Percentiles rank a stretch among this genome's conserved stretches.
These are phyloP conservation scores for Inonotus obliquus DNA, from an alignment of 1,284 basidiomycete genomes.

Conservation along the genomic window DNA sequence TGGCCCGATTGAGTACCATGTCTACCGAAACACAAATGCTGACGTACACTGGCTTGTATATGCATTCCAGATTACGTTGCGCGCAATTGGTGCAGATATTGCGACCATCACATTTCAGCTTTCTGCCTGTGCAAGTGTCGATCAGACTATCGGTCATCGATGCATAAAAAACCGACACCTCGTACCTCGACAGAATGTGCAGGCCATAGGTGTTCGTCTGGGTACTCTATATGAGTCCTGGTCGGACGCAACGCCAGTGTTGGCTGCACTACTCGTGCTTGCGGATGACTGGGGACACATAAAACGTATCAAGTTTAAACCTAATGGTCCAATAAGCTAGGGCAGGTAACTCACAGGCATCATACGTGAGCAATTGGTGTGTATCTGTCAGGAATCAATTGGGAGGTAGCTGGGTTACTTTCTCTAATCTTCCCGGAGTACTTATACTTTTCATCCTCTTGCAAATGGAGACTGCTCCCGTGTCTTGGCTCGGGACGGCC, in stretches of 20 bases:
- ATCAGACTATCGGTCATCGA: neutral
- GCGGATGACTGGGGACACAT: neutral
- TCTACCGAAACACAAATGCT: neutral
- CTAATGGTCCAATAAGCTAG: neutral
- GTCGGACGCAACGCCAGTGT: neutral
- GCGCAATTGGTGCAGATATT: conserved; percentile 20
- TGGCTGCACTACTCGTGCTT: neutral
- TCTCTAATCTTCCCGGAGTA: neutral
- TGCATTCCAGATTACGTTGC: conserved; percentile 17
- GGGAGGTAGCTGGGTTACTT: neutral
- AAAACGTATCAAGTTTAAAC: neutral
- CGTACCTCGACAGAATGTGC: conserved; percentile 21
- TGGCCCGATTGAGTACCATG: neutral
- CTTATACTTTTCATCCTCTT: neutral
- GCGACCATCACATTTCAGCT: conserved; percentile 21
- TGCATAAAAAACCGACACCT: neutral
- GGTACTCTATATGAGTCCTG: conserved; percentile 19
- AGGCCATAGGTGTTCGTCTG: conserved; percentile 21
- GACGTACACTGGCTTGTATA: conserved; percentile 21
- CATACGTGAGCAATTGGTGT: neutral
- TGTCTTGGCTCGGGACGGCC: neutral
- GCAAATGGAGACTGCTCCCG: neutral
- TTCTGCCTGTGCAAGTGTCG: conserved; percentile 15
- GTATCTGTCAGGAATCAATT: neutral
- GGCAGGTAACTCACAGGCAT: neutral